These are phyloP conservation scores for Pseudocercospora fijiensis DNA, from an alignment of 2,329 filamentous ascomycete genomes.

Conservation along the genomic window DNA sequence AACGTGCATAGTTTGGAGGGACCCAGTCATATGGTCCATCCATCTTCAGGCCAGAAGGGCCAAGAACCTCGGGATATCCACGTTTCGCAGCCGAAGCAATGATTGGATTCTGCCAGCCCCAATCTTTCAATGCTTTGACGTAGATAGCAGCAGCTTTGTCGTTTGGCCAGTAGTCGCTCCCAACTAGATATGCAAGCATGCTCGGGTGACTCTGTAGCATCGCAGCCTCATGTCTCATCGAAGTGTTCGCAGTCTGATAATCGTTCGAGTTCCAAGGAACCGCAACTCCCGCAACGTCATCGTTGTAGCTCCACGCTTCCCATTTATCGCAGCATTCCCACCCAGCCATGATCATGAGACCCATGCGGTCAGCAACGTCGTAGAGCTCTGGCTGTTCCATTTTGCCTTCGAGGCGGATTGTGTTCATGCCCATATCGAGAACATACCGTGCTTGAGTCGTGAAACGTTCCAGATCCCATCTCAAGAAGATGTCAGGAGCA, in stretches of 20 bases:
- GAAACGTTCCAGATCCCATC: constrained; percentile 12
- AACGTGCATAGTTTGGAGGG: constrained; percentile 9
- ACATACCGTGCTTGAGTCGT: constrained; percentile 13
- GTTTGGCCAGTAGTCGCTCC: constrained; percentile 20
- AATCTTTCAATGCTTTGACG: constrained; percentile 8
- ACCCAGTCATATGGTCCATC: constrained; percentile 19
- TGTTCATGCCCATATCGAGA: constrained; percentile 19
- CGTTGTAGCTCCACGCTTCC: constrained; percentile 44
- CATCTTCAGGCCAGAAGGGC: constrained; percentile 14
- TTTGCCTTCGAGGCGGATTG: constrained; percentile 19
- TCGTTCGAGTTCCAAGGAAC: constrained; percentile 13
- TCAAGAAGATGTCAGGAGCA: constrained; percentile 14
- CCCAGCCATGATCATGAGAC: constrained; percentile 16
- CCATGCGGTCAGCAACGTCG: constrained; percentile 12
- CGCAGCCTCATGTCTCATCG: constrained; percentile 11
- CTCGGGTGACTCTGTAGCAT: constrained; percentile 16
- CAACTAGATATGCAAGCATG: constrained; percentile 15
- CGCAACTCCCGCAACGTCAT: constrained; percentile 33
- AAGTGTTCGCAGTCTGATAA: constrained; percentile 12
- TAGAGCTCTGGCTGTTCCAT: constrained; percentile 15
- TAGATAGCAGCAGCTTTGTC: constrained; percentile 15
- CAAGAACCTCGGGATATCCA: constrained; percentile 15
- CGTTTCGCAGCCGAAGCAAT: constrained; percentile 15
- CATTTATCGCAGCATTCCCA: constrained; percentile 44
- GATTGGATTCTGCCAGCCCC: constrained; percentile 17